Base-by-base conservation (phyloP, 306 rosid genomes). In the Citrullus mucosospermus region DNA sequence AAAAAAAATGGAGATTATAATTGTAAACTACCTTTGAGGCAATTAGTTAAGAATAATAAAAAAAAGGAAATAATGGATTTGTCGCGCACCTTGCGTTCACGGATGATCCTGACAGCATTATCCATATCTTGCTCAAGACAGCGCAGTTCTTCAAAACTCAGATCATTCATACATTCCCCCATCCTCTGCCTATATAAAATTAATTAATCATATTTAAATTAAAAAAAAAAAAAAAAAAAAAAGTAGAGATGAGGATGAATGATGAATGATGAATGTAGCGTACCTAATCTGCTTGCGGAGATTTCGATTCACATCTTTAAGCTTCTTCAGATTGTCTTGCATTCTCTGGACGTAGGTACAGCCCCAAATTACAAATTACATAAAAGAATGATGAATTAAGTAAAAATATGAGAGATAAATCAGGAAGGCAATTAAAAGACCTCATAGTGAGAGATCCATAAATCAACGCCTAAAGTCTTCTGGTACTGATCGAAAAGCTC, bases 371-470 rank as follows among this genome's bases (percentile, higher is more conserved):
- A 46, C 10, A 46, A 9, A 11, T 2, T 46, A 43, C 2, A 43
- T 43, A 43, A 2, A 44, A 44, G 50, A 44, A 11, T 12, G 1
- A 48, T 48, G 16, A 18, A 36, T 36, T 36, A 2, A 44, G 50
- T 9, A 44, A 44, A 41, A 41, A 6, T 39, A 15, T 12, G 15
- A n/a, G 4, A n/a, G 9, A 34, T 7, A 32, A 41, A 6, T 9
- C 50, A 2, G 51, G 30, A 7, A 2, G 15, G 18, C 1, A 25
- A 25, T 25, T 9, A 9, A 15, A 5, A 61, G n/a, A 94, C 98
- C 95, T 89, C 91, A 77, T 87, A 92, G 76, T 91, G 96, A 11
- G 97, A 77, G 80, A 61, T 89, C 98, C 98, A 95, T 0, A 95
- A 81, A 85, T 92, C 97, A 20, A 57, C 75, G 60, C 88, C 92